These are phyloP conservation scores for Metschnikowia cerradonensis DNA, from an alignment of 805 yeast species.

Conservation along the genomic window DNA sequence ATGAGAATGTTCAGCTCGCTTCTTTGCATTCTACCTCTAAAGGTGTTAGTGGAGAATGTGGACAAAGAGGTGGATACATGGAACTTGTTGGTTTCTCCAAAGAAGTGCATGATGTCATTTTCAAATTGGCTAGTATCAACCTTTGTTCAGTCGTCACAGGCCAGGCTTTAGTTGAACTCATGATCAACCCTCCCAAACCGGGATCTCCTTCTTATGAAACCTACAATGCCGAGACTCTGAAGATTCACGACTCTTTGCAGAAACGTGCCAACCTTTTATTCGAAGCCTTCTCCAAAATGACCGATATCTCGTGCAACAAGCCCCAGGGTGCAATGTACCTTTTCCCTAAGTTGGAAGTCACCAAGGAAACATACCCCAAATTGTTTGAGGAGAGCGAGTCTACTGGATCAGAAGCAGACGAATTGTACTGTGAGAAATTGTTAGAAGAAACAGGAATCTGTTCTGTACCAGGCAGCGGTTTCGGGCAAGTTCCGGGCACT, in stretches of 20 bases:
- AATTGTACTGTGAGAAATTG: conserved; percentile 79
- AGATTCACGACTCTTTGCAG: conserved; percentile 59
- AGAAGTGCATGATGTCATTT: conserved; percentile 64
- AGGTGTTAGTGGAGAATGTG: conserved; percentile 98
- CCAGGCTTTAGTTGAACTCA: conserved; percentile 86
- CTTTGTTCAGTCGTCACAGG: conserved; percentile 94
- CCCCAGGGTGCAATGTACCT: conserved; percentile 98
- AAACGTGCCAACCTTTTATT: conserved; percentile 62
- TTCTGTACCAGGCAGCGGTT: conserved; percentile 96
- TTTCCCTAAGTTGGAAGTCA: conserved; percentile 74
- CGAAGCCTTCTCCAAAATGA: conserved; percentile 69
- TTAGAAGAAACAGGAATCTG: conserved; percentile 91
- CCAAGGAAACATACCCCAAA: conserved; percentile 41
- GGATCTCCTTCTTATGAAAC: conserved; percentile 73
- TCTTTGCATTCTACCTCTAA: conserved; percentile 96
- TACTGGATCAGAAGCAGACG: conserved; percentile 66
- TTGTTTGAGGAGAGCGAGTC: conserved; percentile 61
- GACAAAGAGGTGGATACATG: conserved; percentile 99
- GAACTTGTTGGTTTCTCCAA: conserved; percentile 78
- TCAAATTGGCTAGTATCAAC: conserved; percentile 86
- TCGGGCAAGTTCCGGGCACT: conserved; percentile 88
- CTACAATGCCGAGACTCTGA: conserved; percentile 58
- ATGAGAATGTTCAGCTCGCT: conserved; percentile 76
- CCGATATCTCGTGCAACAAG: conserved; percentile 77
- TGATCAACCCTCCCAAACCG: conserved; percentile 83